Conservation (phyloP, 257 asterid genomes). For the Coffea eugenioides region DNA sequence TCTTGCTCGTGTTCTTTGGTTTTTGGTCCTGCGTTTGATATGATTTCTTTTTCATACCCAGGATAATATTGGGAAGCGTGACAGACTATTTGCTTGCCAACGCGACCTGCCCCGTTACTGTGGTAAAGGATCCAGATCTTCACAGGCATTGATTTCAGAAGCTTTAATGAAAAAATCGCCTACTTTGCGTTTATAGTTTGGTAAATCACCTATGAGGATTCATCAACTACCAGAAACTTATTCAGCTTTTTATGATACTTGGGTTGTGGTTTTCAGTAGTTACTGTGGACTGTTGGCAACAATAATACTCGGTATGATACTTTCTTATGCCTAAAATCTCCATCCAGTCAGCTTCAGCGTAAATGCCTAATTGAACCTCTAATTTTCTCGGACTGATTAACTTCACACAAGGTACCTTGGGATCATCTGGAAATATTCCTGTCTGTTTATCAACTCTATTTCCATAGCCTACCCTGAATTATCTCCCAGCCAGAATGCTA, state of each 20-base stretch:
- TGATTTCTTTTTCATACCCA: slow-evolving; percentile 20
- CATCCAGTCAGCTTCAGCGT: too few relatives aligned
- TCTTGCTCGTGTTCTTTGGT: too few relatives aligned
- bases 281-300: not conserved
- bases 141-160: slow-evolving; percentile 36
- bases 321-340: not conserved
- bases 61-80: slow-evolving; percentile 82
- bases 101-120: slow-evolving; percentile 70
- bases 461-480: too few relatives aligned
- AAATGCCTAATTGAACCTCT: too few relatives aligned
- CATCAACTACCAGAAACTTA: too few relatives aligned
- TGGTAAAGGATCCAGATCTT: slow-evolving; percentile 69
- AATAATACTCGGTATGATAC: not conserved
- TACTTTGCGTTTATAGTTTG: not conserved
- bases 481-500: too few relatives aligned
- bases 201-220: too few relatives aligned
- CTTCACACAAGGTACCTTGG: too few relatives aligned
- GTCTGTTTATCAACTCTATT: too few relatives aligned
- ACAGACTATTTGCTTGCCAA: slow-evolving; percentile 54
- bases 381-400: too few relatives aligned
- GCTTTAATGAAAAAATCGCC: too few relatives aligned
- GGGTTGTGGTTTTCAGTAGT: not conserved
- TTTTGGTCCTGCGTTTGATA: not conserved
- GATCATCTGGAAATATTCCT: too few relatives aligned
- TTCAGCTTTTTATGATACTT: not conserved